Conservation (phyloP, 805 yeast genomes). For the Candida ulmi region DNA sequence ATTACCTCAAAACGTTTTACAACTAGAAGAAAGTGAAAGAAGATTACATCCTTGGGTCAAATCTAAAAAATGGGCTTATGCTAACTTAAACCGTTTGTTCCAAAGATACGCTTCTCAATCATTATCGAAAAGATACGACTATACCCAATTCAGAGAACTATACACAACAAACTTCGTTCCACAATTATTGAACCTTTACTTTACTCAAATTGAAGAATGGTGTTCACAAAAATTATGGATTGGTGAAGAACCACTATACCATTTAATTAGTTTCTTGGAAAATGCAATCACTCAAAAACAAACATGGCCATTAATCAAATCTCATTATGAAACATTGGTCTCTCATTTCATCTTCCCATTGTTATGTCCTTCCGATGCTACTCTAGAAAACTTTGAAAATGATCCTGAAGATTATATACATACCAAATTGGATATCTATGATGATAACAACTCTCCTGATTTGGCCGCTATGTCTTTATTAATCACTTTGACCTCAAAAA, state of each 20-base stretch:
- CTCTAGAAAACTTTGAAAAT: constrained; percentile 69
- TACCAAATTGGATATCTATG: constrained; percentile 56
- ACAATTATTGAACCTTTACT: constrained; percentile 57
- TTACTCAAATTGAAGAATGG: constrained; percentile 71
- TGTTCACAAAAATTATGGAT: constrained; percentile 63
- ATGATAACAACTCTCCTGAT: constrained; percentile 66
- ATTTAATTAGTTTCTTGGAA: constrained; percentile 59
- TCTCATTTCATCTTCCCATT: constrained; percentile 72
- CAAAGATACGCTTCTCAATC: constrained; percentile 59
- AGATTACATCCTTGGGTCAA: constrained; percentile 59
- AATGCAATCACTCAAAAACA: constrained; percentile 51
- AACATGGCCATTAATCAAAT: constrained; percentile 64
- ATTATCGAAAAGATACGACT: constrained; percentile 41
- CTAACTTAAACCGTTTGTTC: constrained; percentile 67
- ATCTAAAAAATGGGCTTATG: constrained; percentile 85
- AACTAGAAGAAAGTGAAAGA: constrained; percentile 48
- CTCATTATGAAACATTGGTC: constrained; percentile 59
- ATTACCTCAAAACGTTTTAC: constrained; percentile 48
- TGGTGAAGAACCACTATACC: constrained; percentile 56
- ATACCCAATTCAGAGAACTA: constrained; percentile 52
- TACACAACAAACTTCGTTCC: constrained; percentile 64
- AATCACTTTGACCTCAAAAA: constrained; percentile 63
- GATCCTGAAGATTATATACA: constrained; percentile 90
- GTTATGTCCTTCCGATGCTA: constrained; percentile 61
- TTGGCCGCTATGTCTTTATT: constrained; percentile 73